A percentile compares a stretch with the other conserved stretches of the same genome.
phyloP scores from a whole-genome alignment of 2,329 filamentous ascomycete genomes.

The Penicillium freii region DNA sequence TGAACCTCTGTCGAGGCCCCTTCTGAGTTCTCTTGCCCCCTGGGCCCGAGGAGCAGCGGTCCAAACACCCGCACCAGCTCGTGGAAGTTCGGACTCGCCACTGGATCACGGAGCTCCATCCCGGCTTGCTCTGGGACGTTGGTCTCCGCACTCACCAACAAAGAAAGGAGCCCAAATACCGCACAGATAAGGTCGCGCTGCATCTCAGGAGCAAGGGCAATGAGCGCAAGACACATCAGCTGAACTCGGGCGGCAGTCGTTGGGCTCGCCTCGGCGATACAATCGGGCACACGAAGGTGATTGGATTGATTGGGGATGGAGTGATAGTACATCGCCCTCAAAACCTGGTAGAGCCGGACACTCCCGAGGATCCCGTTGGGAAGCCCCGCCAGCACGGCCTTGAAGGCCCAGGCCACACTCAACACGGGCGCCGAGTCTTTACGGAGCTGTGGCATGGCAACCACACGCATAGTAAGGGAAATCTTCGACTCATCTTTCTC shows the following conservation, averaged over 20 bases:
- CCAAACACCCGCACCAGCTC: constrained; percentile 35
- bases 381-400: constrained; percentile 37
- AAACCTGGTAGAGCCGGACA: constrained; percentile 30
- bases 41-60: constrained; percentile 30
- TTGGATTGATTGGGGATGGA: constrained; percentile 14
- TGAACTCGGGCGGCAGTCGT: constrained; percentile 27
- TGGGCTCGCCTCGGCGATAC: constrained; percentile 21
- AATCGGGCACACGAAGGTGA: constrained; percentile 19
- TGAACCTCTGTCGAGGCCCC: constrained; percentile 15
- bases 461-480: constrained; percentile 35
- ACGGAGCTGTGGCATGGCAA: constrained; percentile 30
- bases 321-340: constrained; percentile 32
- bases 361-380: constrained; percentile 43
- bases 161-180: constrained; percentile 39
- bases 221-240: constrained; percentile 39
- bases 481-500: constrained; percentile 37
- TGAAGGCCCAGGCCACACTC: constrained; percentile 37
- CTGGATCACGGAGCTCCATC: constrained; percentile 17
- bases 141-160: constrained; percentile 30
- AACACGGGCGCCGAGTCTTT: constrained; percentile 26
- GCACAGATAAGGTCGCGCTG: constrained; percentile 43
- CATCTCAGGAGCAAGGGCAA: constrained; percentile 39
- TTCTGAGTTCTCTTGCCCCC: constrained; percentile 11
- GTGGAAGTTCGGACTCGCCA: constrained; percentile 26
- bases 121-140: constrained; percentile 14